Evolutionary conservation across 1,284 basidiomycete species (phyloP), one percentile per base, ranked within the genome.

Genomic region (Vanrija humicola): DNA sequence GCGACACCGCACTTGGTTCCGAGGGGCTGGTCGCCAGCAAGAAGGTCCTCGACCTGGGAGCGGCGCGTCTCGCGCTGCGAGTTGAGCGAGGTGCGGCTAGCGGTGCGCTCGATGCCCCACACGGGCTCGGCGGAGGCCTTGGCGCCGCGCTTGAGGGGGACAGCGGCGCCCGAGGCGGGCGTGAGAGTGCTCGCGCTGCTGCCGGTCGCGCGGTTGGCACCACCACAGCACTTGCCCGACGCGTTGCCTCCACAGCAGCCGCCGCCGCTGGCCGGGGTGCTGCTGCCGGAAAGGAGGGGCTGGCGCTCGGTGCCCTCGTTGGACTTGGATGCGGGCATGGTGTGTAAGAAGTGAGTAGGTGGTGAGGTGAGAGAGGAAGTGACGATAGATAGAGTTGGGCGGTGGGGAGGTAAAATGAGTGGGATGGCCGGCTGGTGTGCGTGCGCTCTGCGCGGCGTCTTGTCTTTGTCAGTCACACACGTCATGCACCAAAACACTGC

Each of bases 1-100:
- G 63, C 61, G 38, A 67, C 70, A 16, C 65, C 70, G 51, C 73
- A 75, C 61, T 75, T 75, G 55, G 65, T 64, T 25, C 50, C 61
- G n/a, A 75, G 60, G 3, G 73, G 71, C 52, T 71, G 64, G 16
- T 63, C 58, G 53, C 67, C 61, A 5, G 62, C 61, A 19, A 75
- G 52, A 3, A 75, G 61, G 38, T 59, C 58, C 43, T 68, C 55
- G 34, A 75, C 52, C 23, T 57, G 56, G 15, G 25, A 18, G 26
- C 54, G 55, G 44, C 61, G 56, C 14, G 49, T 46, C 42, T 49
- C 47, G 47, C 48, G 39, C 9, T 43, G 23, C 6, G 56, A 58
- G 42, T 48, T 50, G 47, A 54, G 46, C 5, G 59, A 61, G 14
- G 55, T 55, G 46, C 43, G 50, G 6, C 55, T 56, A 4, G 38